Evolutionary conservation across 2,329 filamentous ascomycete species (phyloP), one percentile per base, ranked within the genome.

Genomic region (Colletotrichum tropicicola): DNA sequence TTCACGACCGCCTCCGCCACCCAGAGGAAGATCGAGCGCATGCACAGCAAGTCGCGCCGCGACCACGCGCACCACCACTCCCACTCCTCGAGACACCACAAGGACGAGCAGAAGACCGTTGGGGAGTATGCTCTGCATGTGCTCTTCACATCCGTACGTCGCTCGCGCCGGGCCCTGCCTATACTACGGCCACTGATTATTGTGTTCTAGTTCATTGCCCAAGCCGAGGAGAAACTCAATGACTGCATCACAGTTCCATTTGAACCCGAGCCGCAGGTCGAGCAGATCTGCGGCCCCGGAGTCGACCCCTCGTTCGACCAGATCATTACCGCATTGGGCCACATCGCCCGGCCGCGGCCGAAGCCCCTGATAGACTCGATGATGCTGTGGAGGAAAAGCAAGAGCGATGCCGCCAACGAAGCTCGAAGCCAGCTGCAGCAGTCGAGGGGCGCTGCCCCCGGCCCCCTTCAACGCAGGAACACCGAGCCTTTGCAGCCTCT

Each of bases 91-190:
- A 86, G 88, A 59, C 84, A 89, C 70, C 81, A 87, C 70, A 87
- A 87, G 70, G 88, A 91, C 56, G 93, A 97, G 68, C 88, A 91
- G 69, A 97, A 95, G 78, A 98, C 94, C 0, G 94, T 98, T n/a
- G 94, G 94, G 59, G 96, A 99, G 82, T 98, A 97, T 86, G 96
- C 96, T 19, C 83, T 99, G 66, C 95, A 98, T 78, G 95, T 98
- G 71, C 83, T 99, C 44, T 98, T 98, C 79, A 98, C 96, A 69
- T 94, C 94, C 66, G 91, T 93, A 77, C 78, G 87, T 82, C 59
- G 7, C 35, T 43, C 15, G 28, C 35, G 25, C 19, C 28, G 6
- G n/a, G n/a, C 39, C 37, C 37, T 39, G 19, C 37, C 10, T 17
- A 19, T 17, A 21, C 28, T 10, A 8, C 21, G 35, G n/a, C 57